Evolutionary conservation across 2,329 filamentous ascomycete genomes (phyloP), one percentile per base, ranked within the genome.

Genomic region (Tolypocladium endophyticum): DNA sequence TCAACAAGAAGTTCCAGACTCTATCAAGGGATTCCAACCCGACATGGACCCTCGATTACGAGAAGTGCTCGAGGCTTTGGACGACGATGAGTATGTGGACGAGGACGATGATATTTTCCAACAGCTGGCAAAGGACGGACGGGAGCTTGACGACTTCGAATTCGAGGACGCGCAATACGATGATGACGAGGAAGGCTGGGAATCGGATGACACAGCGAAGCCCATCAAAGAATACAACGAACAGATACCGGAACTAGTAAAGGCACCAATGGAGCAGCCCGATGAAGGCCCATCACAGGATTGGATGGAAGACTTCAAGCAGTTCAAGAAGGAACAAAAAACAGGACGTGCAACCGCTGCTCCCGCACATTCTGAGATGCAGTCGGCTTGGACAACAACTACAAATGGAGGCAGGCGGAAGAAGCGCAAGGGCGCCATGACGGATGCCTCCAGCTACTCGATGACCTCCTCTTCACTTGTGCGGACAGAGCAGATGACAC

Each of bases 1-100:
- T 59, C 92, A 97, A 75, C 94, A 99, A 74, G 85, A 96, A 67
- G 78, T 97, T 1, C 94, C 94, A 0, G 94, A 99, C 75, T 87
- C 86, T 9, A 89, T 99, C 68, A 88, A 89, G 3, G 94, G 94
- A 0, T 96, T 99, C 73, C 89, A 99, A 74, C 94, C 95, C 8
- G 92, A 97, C 70, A 97, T 99, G 94, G 95, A 99, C 69, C 92
- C 92, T 2, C 82, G 93, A 45, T 73, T 99, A 65, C 84, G 94
- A 54, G 94, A 99, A 73, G 92, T 92, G 6, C 76, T 99, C 30
- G 92, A 97, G 74, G 94, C 94, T 14, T 77, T 99, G 36, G 94
- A 99, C 56, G 94, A 99, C 69, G 94, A 99, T 30, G 93, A 89
- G 2, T 99, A 91, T 70, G 92, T 99, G 2, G 93, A 89, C 8